These are phyloP conservation scores for Fusarium sp. DNA, from an alignment of 2,329 filamentous ascomycete genomes.

Conservation along the genomic window DNA sequence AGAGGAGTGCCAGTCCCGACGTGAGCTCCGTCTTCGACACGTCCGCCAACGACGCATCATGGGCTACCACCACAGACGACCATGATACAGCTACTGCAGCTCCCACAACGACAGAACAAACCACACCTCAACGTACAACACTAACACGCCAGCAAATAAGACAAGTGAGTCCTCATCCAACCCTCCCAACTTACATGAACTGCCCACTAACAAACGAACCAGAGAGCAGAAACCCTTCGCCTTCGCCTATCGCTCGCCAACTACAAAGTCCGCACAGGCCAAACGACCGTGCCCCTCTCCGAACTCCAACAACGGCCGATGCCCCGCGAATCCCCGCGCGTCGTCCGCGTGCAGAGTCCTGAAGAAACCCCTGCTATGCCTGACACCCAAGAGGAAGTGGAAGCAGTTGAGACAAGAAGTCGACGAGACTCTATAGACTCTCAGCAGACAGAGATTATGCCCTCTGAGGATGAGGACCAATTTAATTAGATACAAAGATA, in stretches of 20 bases:
- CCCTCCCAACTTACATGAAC: not conserved
- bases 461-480: conserved; percentile 15
- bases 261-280: conserved; percentile 81
- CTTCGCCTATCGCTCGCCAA: conserved; percentile 76
- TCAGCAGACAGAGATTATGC: conserved; percentile 29
- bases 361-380: conserved; percentile 8
- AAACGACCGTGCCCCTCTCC: conserved; percentile 73
- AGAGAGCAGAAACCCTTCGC: conserved; percentile 74
- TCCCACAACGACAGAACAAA: conserved; percentile 22
- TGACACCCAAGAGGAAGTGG: not conserved
- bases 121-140: conserved; percentile 10
- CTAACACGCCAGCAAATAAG: conserved; percentile 65
- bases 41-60: conserved; percentile 60
- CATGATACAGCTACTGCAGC: conserved; percentile 50
- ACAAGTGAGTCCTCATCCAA: conserved; percentile 53
- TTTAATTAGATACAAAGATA: not conserved
- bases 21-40: conserved; percentile 63
- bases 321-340: conserved; percentile 32
- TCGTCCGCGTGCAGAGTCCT: conserved; percentile 44
- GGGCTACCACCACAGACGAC: conserved; percentile 62
- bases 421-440: conserved; percentile 35
- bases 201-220: conserved; percentile 9
- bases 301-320: conserved; percentile 61
- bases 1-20: conserved; percentile 54
- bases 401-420: conserved; percentile 6